These are phyloP conservation scores for Curvularia lunata DNA, from an alignment of 2,329 filamentous ascomycete genomes.

Conservation along the genomic window DNA sequence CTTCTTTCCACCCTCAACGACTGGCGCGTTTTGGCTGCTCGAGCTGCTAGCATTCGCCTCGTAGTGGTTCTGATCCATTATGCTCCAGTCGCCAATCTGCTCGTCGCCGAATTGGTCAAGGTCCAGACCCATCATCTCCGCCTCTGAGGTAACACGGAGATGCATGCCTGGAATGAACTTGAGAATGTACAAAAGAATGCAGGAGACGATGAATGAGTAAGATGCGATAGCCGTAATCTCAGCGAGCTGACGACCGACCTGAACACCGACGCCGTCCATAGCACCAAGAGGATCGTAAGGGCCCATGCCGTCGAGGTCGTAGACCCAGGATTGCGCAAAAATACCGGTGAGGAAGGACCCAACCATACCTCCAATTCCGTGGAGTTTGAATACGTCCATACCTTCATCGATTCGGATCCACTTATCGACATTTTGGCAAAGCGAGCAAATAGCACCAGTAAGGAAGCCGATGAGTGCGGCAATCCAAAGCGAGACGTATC, in stretches of 20 bases:
- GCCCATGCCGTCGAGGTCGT: conserved; percentile 57
- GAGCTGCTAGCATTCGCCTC: conserved; percentile 28
- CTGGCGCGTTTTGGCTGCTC: conserved; percentile 30
- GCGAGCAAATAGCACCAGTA: conserved; percentile 59
- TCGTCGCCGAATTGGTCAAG: conserved; percentile 64
- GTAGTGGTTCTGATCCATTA: conserved; percentile 42
- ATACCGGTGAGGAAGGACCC: conserved; percentile 65
- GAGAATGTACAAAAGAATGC: conserved; percentile 59
- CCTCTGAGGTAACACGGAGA: conserved; percentile 61
- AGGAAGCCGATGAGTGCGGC: conserved; percentile 64
- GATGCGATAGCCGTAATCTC: conserved; percentile 61
- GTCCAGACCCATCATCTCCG: conserved; percentile 62
- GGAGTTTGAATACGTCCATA: conserved; percentile 66
- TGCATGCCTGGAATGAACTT: conserved; percentile 63
- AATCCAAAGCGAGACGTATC: conserved; percentile 60
- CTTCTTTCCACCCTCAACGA: conserved; percentile 13
- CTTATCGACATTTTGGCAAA: conserved; percentile 59
- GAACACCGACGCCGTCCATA: conserved; percentile 62
- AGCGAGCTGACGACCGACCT: conserved; percentile 63
- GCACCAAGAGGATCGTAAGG: conserved; percentile 55
- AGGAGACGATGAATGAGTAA: conserved; percentile 62
- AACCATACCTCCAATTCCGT: conserved; percentile 64
- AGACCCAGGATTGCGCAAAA: conserved; percentile 59
- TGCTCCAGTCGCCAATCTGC: conserved; percentile 61
- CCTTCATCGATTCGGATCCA: conserved; percentile 64